phyloP scores from a whole-genome alignment of 495 filamentous ascomycete genomes.

The Penicillium paradoxum region DNA sequence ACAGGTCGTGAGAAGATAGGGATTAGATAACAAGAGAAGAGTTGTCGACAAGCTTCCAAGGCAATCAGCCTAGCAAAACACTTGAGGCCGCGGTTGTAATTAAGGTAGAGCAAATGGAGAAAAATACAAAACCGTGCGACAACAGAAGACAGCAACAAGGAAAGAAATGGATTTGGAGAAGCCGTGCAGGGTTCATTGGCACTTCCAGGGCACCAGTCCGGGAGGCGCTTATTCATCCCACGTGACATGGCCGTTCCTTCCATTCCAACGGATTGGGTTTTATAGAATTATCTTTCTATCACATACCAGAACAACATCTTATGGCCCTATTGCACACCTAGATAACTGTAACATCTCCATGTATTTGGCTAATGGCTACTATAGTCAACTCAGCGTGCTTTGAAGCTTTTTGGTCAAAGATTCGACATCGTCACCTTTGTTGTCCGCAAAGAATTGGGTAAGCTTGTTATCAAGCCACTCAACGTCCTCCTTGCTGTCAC shows the following conservation, averaged over 20 bases:
- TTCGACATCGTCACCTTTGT: constrained; percentile 5
- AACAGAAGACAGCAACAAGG: constrained; percentile 4
- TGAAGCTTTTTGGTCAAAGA: constrained; percentile 8
- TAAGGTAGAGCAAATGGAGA: neutral
- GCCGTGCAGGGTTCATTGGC: constrained; percentile 10
- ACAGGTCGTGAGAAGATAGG: constrained; percentile 19
- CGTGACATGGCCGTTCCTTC: constrained; percentile 4
- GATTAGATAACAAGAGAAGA: constrained; percentile 23
- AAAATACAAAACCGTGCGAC: neutral
- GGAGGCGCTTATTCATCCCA: constrained; percentile 15
- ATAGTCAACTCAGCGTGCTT: constrained; percentile 1
- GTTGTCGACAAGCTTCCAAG: neutral
- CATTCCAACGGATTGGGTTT: neutral
- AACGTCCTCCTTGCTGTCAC: constrained; percentile 57
- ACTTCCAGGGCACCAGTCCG: constrained; percentile 6
- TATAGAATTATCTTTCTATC: too few species aligned
- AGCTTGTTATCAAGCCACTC: constrained; percentile 62
- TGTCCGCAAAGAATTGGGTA: constrained; percentile 41
- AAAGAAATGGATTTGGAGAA: constrained; percentile 7
- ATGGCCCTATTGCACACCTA: too few species aligned
- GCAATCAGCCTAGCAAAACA: neutral
- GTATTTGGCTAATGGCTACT: neutral
- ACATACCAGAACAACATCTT: too few species aligned
- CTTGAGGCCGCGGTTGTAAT: neutral
- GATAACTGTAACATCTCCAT: too few species aligned